Evolutionary conservation across 148 eudicot species (phyloP).

Genomic region (Cornus florida): DNA sequence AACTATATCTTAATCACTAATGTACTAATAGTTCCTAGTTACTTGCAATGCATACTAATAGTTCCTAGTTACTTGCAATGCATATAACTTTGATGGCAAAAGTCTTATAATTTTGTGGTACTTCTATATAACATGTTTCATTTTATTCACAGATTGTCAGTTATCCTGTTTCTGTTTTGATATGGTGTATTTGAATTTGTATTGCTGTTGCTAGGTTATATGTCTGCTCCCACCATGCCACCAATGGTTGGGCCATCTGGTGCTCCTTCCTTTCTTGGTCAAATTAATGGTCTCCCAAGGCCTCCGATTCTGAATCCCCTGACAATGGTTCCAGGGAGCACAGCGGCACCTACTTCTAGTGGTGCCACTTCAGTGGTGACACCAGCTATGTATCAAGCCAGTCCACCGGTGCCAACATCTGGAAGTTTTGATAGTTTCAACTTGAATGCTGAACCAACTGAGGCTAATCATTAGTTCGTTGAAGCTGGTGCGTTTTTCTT

Average conservation of each 20-base stretch:
- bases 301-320: conserved; percentile 40
- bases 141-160: neutral
- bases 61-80: neutral
- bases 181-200: neutral
- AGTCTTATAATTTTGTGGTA: neutral
- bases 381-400: conserved; percentile 24
- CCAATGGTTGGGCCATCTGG: conserved; percentile 52
- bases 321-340: conserved; percentile 35
- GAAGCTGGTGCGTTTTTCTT: neutral
- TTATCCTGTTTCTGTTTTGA: neutral
- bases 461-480: conserved; percentile 14
- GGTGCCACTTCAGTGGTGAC: conserved; percentile 14
- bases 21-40: neutral
- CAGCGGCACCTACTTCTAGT: conserved; percentile 8
- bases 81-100: neutral
- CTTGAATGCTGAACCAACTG: conserved; percentile 16
- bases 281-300: conserved; percentile 40
- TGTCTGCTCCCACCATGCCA: conserved; percentile 37
- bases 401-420: conserved; percentile 15
- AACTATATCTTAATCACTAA: neutral
- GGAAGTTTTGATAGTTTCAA: conserved; percentile 21
- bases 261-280: conserved; percentile 47
- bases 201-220: conserved; percentile 36
- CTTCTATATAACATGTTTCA: neutral
- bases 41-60: too few relatives aligned